Evolutionary conservation across 1,284 basidiomycete genomes (phyloP).

Genomic region (Rhodofomes roseus): DNA sequence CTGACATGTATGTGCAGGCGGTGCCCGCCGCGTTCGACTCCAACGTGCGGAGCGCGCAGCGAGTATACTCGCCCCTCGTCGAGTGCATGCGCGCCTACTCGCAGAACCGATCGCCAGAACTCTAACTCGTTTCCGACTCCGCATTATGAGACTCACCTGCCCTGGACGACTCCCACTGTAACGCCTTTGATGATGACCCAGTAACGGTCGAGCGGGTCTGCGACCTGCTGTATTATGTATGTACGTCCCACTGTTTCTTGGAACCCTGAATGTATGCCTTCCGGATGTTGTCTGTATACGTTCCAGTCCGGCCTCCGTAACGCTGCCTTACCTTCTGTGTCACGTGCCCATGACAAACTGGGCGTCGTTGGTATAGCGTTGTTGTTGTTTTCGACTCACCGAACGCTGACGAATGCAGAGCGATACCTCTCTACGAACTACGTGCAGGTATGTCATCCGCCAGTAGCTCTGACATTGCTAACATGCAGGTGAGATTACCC

Average conservation of each 20-base stretch:
- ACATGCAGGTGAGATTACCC: too few species aligned
- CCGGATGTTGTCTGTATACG: neutral
- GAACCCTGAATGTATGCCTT: neutral
- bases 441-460: too few species aligned
- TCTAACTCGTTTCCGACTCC: neutral
- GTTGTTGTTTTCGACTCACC: too few species aligned
- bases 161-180: neutral
- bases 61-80: constrained; percentile 25
- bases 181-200: neutral
- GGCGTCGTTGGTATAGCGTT: too few species aligned
- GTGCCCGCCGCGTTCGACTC: constrained; percentile 18
- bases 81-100: constrained; percentile 28
- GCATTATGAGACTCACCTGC: neutral
- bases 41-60: neutral
- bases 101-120: constrained; percentile 19
- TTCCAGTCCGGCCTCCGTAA: neutral
- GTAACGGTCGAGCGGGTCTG: neutral
- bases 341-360: neutral
- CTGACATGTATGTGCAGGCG: neutral
- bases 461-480: too few species aligned
- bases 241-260: neutral
- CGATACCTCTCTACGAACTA: too few species aligned
- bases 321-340: neutral
- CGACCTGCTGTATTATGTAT: neutral
- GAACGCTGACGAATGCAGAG: too few species aligned